Evolutionary conservation across 2,329 filamentous ascomycete species (phyloP), one percentile per base, ranked within the genome.

Genomic region (Thelonectria discophora): DNA sequence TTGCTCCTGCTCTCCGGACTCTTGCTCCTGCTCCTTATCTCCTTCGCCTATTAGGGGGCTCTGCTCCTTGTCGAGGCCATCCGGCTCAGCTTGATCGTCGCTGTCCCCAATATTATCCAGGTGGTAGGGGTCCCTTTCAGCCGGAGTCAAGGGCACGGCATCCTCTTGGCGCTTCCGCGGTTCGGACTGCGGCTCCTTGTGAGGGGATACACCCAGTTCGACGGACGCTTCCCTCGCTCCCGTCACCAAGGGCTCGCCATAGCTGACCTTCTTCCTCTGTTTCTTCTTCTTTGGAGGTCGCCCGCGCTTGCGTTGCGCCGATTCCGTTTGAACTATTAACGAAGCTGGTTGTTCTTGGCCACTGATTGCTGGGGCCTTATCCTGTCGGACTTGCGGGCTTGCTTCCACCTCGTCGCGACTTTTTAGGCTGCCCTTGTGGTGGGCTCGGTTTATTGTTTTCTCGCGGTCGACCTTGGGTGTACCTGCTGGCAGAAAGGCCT

Each of bases 221-320:
- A 52, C 63, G 34, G 66, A 69, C 15, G 10, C 50, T 6, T 10
- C 42, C 17, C 60, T 64, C 17, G 42, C 27, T 13, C 5, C 18
- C 32, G n/a, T 39, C 45, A 63, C 48, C 5, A 40, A n/a, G 2
- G 34, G 13, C 21, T 65, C 58, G 4, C 37, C 55, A 39, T 53
- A 65, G 2, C 56, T 6, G n/a, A 49, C 21, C 37, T 64, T 69
- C 58, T 63, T 52, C 3, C 59, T 64, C 17, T 64, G 65, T 12
- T 32, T 52, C 12, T 30, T 61, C 12, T 30, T 61, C 11, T 27
- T n/a, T 24, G 50, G 55, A 17, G 34, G 58, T 12, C 24, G 45
- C 5, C 40, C 47, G 27, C 58, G 13, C 5, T 48, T 32, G 7
- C 37, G 9, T 52, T 27, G n/a, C 42, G 40, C 11, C 45, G 27